Evolutionary conservation across 1,284 basidiomycete species (phyloP), one percentile per base, ranked within the genome.

Genomic region (Pseudozyma sp.): DNA sequence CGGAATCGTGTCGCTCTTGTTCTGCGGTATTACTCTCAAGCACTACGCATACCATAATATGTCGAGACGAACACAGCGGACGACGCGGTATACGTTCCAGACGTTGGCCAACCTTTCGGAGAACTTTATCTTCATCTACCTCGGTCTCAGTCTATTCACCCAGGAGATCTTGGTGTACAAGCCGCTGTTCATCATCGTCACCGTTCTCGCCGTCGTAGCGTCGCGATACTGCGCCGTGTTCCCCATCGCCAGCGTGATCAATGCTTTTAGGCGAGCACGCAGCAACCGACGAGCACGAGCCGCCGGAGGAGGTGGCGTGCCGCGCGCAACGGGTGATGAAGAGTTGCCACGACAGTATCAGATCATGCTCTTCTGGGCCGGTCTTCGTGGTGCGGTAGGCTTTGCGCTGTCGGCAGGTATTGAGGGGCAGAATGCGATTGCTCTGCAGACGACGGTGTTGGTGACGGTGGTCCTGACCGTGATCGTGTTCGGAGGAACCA

Each of bases 11-110:
- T 97, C 95, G 0, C 90, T 99, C 33, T 89, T 99, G 37, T 98
- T 99, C 87, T 99, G 96, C 85, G 96, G 96, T 66, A 97, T 99
- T 85, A 99, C 96, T 0, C 89, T 99, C 80, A 99, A 99, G 86
- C 97, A 99, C 85, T 99, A 99, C 82, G 96, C 96, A 4, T 98
- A 97, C 84, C 95, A 98, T 87, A 99, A 94, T 61, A 99, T 99
- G 96, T 97, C 94, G 5, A 89, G 89, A 30, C 90, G 93, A 57
- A 98, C 97, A 0, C 97, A 99, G 83, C 89, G 92, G 46, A 92
- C 94, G 11, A 94, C 92, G n/a, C 94, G 96, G 84, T 97, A 95
- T 87, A 94, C 78, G 16, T 81, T 84, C 63, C 81, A 82, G 49
- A 84, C 82, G 4, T 68, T 84, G 11, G 80, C 82, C 48, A 83